Conservation (phyloP, 1,284 basidiomycete genomes). For the Dichomitus squalens region DNA sequence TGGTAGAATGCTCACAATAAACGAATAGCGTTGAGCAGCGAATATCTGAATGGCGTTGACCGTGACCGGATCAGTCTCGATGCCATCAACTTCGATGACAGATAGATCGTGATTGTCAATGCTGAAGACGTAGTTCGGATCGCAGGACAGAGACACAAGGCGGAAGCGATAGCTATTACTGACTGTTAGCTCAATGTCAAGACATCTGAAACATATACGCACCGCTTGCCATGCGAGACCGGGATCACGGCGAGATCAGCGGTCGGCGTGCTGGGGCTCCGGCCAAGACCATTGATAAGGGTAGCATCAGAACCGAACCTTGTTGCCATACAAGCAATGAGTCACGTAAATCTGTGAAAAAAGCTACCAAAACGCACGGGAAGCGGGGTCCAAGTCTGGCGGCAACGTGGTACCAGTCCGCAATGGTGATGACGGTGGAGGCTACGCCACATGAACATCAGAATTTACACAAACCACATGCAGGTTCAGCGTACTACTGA, state of each 20-base stretch:
- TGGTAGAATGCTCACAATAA: background rate
- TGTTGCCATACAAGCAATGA: background rate
- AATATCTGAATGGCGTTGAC: conserved; percentile 36
- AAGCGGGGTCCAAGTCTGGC: conserved; percentile 1
- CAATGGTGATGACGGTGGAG: conserved; percentile 21
- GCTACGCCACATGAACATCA: conserved; percentile 4
- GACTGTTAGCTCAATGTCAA: background rate
- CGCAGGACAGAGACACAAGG: conserved; percentile 49
- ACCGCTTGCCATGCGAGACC: conserved; percentile 36
- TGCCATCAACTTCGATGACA: conserved; percentile 36
- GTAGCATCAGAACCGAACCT: conserved; percentile 30
- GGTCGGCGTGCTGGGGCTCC: conserved; percentile 18
- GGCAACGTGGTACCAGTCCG: conserved; percentile 23
- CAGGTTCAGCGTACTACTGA: background rate
- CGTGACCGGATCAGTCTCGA: conserved; percentile 30
- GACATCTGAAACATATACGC: background rate
- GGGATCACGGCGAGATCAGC: conserved; percentile 33
- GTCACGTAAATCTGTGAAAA: background rate
- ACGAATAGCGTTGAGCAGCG: conserved; percentile 38
- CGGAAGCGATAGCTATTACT: conserved; percentile 35
- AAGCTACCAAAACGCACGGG: conserved; percentile 4
- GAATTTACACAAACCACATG: background rate
- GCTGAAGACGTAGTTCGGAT: no score
- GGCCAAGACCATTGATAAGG: no score
- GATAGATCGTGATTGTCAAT: conserved; percentile 35